Conservation (phyloP, 2,329 filamentous ascomycete species). For the Fusarium sp. region DNA sequence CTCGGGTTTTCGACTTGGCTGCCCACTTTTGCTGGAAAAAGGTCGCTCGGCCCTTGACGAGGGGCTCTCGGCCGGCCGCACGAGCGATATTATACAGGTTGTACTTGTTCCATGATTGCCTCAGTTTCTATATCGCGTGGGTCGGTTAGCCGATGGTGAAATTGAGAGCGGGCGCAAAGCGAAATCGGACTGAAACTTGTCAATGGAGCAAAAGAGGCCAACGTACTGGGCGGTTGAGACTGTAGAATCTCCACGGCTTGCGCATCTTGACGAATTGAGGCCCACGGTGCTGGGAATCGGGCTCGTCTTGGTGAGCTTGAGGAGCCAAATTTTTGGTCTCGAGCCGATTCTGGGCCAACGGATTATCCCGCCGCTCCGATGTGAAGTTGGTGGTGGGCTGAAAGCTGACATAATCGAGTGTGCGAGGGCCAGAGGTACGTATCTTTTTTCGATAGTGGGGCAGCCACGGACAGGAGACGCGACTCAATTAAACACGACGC, state of each 20-base stretch:
- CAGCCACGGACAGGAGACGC: conserved; percentile 28
- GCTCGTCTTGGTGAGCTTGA: conserved; percentile 42
- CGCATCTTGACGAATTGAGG: conserved; percentile 60
- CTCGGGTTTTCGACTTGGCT: conserved; percentile 84
- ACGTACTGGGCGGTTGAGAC: conserved; percentile 74
- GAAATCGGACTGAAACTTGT: not conserved
- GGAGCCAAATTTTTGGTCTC: conserved; percentile 49
- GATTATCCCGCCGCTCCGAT: conserved; percentile 47
- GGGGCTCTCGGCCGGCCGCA: conserved; percentile 47
- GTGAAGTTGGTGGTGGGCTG: not conserved
- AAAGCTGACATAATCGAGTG: conserved; percentile 39
- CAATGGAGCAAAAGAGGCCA: not conserved
- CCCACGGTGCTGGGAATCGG: conserved; percentile 41
- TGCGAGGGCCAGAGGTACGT: not conserved
- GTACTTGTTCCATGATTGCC: conserved; percentile 97
- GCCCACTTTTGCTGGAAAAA: conserved; percentile 99
- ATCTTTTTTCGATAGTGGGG: not conserved
- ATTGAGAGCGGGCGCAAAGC: conserved; percentile 14
- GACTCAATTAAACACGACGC: conserved; percentile 48
- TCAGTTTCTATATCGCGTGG: conserved; percentile 76
- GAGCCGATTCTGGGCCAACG: conserved; percentile 34
- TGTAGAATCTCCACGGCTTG: conserved; percentile 72
- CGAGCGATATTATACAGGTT: conserved; percentile 88
- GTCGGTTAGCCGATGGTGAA: conserved; percentile 28
- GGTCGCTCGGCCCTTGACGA: conserved; percentile 62